Conservation (phyloP, 208 protist species). For the Acanthamoeba triangularis region DNA sequence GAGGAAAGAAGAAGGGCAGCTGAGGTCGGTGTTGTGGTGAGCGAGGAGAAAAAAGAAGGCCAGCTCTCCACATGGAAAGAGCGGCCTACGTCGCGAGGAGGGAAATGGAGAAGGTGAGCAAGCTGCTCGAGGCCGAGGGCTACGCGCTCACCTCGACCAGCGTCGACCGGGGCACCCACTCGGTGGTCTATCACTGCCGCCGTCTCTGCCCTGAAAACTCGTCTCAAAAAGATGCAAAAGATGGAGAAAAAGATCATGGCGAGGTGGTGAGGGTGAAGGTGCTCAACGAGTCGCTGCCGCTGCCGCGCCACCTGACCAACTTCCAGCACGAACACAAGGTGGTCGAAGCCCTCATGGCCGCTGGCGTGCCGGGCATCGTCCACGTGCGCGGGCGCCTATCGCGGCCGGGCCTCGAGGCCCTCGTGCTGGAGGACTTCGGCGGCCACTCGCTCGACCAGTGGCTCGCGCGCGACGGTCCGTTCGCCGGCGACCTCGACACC, state of each 20-base stretch:
- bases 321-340: constrained; percentile 64
- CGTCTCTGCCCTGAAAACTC: not conserved
- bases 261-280: not conserved
- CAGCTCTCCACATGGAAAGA: too few species aligned
- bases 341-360: constrained; percentile 2
- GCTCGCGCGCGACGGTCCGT: constrained; percentile 3
- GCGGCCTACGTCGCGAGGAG: too few species aligned
- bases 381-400: not conserved
- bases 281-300: constrained; percentile 37
- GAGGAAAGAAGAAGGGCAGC: too few species aligned
- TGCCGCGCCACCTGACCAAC: constrained; percentile 61
- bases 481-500: not conserved
- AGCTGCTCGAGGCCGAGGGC: constrained; percentile 11
- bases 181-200: not conserved
- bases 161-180: not conserved
- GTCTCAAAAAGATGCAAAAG: not conserved
- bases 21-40: too few species aligned
- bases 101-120: not conserved
- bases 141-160: not conserved
- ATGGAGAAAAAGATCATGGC: not conserved
- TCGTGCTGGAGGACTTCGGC: constrained; percentile 56
- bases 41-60: too few species aligned
- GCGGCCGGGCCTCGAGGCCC: constrained; percentile 47
- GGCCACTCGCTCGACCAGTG: constrained; percentile 45
- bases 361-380: constrained; percentile 7